phyloP scores from a whole-genome alignment of 345 rosid species.

The Syzygium aqueum region DNA sequence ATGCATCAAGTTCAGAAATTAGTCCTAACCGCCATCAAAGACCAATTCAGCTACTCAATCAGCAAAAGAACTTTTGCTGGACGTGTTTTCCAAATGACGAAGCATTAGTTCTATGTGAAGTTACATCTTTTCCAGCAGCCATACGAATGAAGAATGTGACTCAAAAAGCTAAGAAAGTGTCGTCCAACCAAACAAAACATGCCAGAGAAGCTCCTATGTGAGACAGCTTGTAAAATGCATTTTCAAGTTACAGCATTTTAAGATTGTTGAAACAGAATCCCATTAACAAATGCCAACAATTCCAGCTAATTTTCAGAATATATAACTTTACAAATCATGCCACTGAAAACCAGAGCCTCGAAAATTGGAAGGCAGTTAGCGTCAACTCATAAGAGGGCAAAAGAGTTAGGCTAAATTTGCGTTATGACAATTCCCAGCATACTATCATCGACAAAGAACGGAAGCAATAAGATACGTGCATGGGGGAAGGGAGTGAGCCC shows the following conservation, averaged over 20 bases:
- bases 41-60: not conserved
- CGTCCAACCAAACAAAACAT: not conserved
- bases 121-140: not conserved
- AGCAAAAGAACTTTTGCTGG: not conserved
- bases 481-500: not conserved
- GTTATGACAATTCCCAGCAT: not conserved
- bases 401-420: not conserved
- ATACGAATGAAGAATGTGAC: not conserved
- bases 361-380: not conserved
- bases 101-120: not conserved
- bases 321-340: not conserved
- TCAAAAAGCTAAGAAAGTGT: not conserved
- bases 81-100: not conserved
- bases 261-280: not conserved
- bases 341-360: not conserved
- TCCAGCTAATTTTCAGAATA: not conserved
- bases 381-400: not conserved
- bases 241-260: not conserved
- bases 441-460: not conserved
- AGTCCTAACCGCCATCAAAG: not conserved
- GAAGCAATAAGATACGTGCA: not conserved
- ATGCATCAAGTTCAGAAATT: not conserved
- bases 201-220: not conserved
- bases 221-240: not conserved
- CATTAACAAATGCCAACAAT: not conserved